Percentiles rank a stretch among this genome's conserved stretches.
Conservation (phyloP, 108 stramenopile genomes). For the Cyclotella choctawhatcheeana region DNA sequence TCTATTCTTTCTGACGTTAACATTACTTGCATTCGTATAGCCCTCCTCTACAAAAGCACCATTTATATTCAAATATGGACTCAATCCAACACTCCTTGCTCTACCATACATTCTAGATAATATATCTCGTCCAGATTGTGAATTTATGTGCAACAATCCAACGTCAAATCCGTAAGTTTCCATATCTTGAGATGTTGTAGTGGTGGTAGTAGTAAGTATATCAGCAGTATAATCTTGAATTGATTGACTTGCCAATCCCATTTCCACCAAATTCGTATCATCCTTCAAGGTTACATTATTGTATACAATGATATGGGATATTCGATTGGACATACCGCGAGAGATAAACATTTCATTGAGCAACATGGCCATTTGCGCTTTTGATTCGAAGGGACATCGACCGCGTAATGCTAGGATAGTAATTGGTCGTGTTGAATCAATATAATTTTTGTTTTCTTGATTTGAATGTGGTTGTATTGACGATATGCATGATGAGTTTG, state of each 20-base stretch:
- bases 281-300: conserved; percentile 32
- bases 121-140: conserved; percentile 31
- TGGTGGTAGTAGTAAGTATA: too few relatives aligned
- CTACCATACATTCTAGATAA: conserved; percentile 20
- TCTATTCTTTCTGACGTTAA: too few relatives aligned
- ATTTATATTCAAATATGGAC: conserved; percentile 26
- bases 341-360: conserved; percentile 31
- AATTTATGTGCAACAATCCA: conserved; percentile 30
- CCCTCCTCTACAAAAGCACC: conserved; percentile 2
- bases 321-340: conserved; percentile 27
- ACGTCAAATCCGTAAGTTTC: too few relatives aligned
- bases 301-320: conserved; percentile 36
- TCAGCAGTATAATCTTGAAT: not conserved
- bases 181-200: too few relatives aligned
- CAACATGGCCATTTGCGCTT: conserved; percentile 57
- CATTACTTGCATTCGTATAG: too few relatives aligned
- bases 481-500: not conserved
- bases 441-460: not conserved
- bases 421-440: conserved; percentile 37
- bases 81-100: not conserved
- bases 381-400: conserved; percentile 64
- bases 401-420: conserved; percentile 65
- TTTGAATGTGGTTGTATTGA: not conserved
- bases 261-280: conserved; percentile 35
- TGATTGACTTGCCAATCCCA: conserved; percentile 2